Evolutionary conservation across 345 rosid species (phyloP).

Genomic region (Conringia planisiliqua): DNA sequence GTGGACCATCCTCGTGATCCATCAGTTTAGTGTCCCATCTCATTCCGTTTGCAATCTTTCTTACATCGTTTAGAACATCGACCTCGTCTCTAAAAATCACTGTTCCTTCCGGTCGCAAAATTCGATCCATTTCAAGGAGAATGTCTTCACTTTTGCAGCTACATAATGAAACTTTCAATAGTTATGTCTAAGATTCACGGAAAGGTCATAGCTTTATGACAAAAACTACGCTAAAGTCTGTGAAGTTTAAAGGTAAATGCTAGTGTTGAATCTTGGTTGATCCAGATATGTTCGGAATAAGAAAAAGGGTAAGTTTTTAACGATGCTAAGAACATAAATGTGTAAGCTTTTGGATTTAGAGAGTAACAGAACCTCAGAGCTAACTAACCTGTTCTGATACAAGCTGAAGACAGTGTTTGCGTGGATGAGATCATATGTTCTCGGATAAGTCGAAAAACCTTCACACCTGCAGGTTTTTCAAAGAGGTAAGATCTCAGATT

Average conservation of each 20-base stretch:
- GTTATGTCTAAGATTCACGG: neutral
- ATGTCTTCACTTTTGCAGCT: conserved; percentile 55
- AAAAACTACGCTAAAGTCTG: neutral
- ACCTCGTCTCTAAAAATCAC: conserved; percentile 56
- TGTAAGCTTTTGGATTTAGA: neutral
- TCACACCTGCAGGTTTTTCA: conserved; percentile 61
- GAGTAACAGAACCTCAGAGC: neutral
- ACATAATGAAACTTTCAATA: conserved; percentile 3
- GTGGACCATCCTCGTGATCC: conserved; percentile 74
- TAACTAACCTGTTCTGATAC: conserved; percentile 49
- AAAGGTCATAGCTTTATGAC: neutral
- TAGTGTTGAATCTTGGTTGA: neutral
- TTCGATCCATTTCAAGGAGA: conserved; percentile 69
- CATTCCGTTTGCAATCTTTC: conserved; percentile 45
- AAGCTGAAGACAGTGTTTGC: conserved; percentile 58
- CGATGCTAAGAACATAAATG: neutral
- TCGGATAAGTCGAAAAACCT: conserved; percentile 72
- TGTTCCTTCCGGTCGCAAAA: conserved; percentile 67
- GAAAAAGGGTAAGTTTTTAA: neutral
- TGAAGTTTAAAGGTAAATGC: neutral
- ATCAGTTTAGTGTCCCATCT: conserved; percentile 60
- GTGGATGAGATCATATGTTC: conserved; percentile 71
- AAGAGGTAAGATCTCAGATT: neutral
- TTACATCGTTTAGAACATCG: conserved; percentile 46
- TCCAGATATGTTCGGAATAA: neutral